Conservation (phyloP, 179 eudicot species). For the Beta corolliflora region DNA sequence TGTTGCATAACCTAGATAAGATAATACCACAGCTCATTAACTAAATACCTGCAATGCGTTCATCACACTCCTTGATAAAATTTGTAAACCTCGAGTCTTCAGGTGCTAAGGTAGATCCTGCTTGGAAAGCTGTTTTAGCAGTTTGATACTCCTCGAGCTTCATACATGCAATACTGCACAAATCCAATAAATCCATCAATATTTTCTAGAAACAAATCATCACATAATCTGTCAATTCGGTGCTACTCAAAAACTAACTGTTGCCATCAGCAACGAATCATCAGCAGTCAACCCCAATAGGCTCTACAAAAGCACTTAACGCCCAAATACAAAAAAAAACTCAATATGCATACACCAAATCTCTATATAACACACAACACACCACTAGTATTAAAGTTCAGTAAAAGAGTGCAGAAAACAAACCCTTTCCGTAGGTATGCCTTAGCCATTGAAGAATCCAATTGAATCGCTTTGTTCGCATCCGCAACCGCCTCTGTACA, state of each 20-base stretch:
- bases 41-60: conserved; percentile 67
- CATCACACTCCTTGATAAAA: conserved; percentile 77
- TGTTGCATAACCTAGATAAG: not conserved
- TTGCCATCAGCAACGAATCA: not conserved
- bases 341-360: not conserved
- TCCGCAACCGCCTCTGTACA: conserved; percentile 95
- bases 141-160: conserved; percentile 96
- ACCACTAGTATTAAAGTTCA: not conserved
- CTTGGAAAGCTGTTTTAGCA: conserved; percentile 81
- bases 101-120: conserved; percentile 78
- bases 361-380: not conserved
- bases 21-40: not conserved
- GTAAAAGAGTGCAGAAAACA: conserved; percentile 19
- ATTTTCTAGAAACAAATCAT: not conserved
- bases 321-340: not conserved
- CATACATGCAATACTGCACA: conserved; percentile 70
- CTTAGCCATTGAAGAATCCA: conserved; percentile 74
- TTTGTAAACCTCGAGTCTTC: conserved; percentile 64
- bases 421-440: conserved; percentile 96
- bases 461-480: conserved; percentile 83
- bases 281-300: not conserved
- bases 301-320: too few relatives aligned
- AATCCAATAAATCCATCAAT: not conserved
- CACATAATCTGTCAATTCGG: not conserved
- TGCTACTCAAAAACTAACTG: not conserved